Evolutionary conservation across 176 grass and related monocot species (phyloP).

Genomic region (Eleusine coracana): DNA sequence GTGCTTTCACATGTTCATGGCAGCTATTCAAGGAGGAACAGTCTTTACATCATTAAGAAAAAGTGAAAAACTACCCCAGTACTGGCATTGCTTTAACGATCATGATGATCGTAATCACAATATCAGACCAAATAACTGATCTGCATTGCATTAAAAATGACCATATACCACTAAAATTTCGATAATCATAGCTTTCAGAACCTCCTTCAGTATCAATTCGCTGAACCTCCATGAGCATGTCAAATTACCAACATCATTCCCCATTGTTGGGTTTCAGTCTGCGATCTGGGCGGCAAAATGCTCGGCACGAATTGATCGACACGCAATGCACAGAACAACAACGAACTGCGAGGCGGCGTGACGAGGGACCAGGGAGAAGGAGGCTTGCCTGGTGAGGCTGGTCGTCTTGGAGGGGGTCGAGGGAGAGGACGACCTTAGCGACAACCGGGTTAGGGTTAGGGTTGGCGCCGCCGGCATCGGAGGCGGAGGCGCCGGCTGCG

Average conservation of each 20-base stretch:
- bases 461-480: not conserved
- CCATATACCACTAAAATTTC: no score
- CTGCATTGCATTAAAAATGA: not conserved
- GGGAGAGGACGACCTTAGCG: slow-evolving; percentile 75
- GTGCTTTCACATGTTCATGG: not conserved
- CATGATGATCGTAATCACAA: not conserved
- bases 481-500: not conserved
- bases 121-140: not conserved
- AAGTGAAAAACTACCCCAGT: not conserved
- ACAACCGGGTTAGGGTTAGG: slow-evolving; percentile 58
- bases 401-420: slow-evolving; percentile 69
- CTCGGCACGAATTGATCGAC: not conserved
- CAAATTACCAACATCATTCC: not conserved
- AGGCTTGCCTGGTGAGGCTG: slow-evolving; percentile 53
- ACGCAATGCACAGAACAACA: not conserved
- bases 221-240: not conserved
- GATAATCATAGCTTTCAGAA: no score
- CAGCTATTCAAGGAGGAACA: not conserved
- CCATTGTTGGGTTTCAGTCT: not conserved
- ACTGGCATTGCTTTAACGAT: not conserved
- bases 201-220: not conserved
- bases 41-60: not conserved
- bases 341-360: not conserved
- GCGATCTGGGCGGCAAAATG: not conserved
- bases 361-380: not conserved